Base-by-base conservation (phyloP, 176 grass and related monocot species). In the Rhynchospora breviuscula region DNA sequence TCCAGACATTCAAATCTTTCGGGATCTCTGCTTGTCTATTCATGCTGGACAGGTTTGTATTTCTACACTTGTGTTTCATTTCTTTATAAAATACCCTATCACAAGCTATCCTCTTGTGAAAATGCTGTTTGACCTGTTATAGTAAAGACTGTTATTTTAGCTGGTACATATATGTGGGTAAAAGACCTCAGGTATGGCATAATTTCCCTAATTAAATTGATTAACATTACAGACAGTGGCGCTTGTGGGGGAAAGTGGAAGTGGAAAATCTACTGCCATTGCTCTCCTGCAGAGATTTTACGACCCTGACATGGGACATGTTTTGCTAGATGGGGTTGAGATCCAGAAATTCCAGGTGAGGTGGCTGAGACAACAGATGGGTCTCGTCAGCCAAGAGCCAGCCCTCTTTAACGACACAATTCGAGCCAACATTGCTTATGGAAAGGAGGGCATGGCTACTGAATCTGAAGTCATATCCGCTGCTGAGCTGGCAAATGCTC, bases 291-390 rank as follows among this genome's bases (percentile, higher is more conserved):
- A 99, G 83, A 90, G 97, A 71, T 99, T 99, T 73, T 99, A 99
- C 11, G 69, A 90, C 45, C 91, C 91, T 48, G 93, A 99, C 76
- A 86, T 59, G n/a, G 97, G 97, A 10, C 85, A 96, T 6, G 89
- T 99, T 90, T 87, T 92, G 49, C 86, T 99, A 29, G 97, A 99
- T 69, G 91, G 97, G 2, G 89, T 93, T 59, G 93, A 99, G 88
- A 93, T 99, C 81, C 80, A 87, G 64, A 99, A 92, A 82, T 88
- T 99, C 51, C 91, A 99, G 81, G 81, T 99, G 40, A 93, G 87
- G 78, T 99, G 97, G 97, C 60, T 96, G 46, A 96, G 97, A 82
- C 93, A 90, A 83, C 93, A 99, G 85, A 99, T 96, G 97, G 97
- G 97, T 5, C 81, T 99, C 47, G 97, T 99, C 64, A 96, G 97